These are phyloP conservation scores for Lactarius psammicola DNA, from an alignment of 768 basidiomycete genomes.

Conservation along the genomic window DNA sequence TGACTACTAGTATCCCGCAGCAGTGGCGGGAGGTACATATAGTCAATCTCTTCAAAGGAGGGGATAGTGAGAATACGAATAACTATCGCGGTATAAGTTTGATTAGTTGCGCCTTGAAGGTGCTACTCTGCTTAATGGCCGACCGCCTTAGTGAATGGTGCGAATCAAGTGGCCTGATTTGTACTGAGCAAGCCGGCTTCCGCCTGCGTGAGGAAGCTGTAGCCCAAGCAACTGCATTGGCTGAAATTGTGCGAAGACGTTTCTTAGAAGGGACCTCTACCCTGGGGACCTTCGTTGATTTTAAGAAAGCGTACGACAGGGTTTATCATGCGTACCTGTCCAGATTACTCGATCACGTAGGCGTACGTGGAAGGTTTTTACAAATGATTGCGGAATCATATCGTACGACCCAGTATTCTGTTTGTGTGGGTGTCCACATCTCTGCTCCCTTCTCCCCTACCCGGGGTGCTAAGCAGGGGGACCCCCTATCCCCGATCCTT, in stretches of 20 bases:
- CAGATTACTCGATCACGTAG: slow-evolving; percentile 9
- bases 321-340: slow-evolving; percentile 22
- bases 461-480: slow-evolving; percentile 24
- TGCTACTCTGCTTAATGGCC: slow-evolving; percentile 19
- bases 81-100: slow-evolving; percentile 28
- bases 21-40: slow-evolving; percentile 23
- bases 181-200: slow-evolving; percentile 20
- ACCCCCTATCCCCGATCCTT: slow-evolving; percentile 24
- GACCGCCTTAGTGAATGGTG: not conserved
- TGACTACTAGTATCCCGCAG: not conserved
- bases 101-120: slow-evolving; percentile 21
- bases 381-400: slow-evolving; percentile 10
- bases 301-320: slow-evolving; percentile 29
- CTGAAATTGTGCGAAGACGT: slow-evolving; percentile 24
- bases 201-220: slow-evolving; percentile 23
- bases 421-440: not conserved
- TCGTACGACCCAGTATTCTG: not conserved
- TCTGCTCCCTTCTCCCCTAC: slow-evolving; percentile 7
- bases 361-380: slow-evolving; percentile 5
- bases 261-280: not conserved
- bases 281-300: slow-evolving; percentile 24
- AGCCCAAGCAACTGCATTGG: slow-evolving; percentile 21
- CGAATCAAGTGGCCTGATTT: not conserved
- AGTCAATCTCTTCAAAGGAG: slow-evolving; percentile 16
- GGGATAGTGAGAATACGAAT: slow-evolving; percentile 17